phyloP scores from a whole-genome alignment of 805 yeast species.

The Peterozyma toletana region DNA sequence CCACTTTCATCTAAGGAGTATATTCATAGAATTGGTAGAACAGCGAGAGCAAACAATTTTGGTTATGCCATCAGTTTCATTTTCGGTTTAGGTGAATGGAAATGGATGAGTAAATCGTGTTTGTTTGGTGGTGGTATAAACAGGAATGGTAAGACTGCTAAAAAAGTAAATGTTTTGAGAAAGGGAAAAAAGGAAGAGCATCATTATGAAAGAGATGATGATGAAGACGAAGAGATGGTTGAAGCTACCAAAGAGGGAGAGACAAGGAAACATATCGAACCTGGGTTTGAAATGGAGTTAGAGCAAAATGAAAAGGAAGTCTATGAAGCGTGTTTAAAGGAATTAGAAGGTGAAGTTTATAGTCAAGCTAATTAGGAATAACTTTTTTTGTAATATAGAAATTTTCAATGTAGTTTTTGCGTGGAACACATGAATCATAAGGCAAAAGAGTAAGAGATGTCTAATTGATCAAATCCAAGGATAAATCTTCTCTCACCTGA shows the following conservation, averaged over 20 bases:
- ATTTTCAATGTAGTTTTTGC: background rate
- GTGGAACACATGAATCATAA: no score
- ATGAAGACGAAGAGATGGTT: constrained; percentile 2
- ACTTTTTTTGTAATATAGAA: background rate
- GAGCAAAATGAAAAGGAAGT: constrained; percentile 26
- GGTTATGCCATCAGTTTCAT: constrained; percentile 74
- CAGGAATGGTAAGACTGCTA: constrained; percentile 30
- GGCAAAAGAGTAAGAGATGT: no score
- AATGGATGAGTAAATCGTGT: constrained; percentile 47
- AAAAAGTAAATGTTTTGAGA: constrained; percentile 25
- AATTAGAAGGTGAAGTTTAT: constrained; percentile 34
- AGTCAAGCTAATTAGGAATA: constrained; percentile 2
- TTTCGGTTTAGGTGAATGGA: constrained; percentile 73
- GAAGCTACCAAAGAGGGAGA: background rate
- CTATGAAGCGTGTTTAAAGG: constrained; percentile 37
- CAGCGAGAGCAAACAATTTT: constrained; percentile 81
- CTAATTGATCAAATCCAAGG: no score
- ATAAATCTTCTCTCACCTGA: no score
- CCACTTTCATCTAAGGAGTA: constrained; percentile 88
- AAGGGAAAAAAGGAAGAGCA: constrained; percentile 8
- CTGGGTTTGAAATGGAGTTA: constrained; percentile 21
- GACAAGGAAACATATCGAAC: constrained; percentile 6
- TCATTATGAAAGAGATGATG: background rate
- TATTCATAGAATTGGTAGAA: constrained; percentile 94
- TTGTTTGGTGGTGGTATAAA: constrained; percentile 43